Evolutionary conservation across 2,329 filamentous ascomycete species (phyloP).

Genomic region (Diplodia mutila): DNA sequence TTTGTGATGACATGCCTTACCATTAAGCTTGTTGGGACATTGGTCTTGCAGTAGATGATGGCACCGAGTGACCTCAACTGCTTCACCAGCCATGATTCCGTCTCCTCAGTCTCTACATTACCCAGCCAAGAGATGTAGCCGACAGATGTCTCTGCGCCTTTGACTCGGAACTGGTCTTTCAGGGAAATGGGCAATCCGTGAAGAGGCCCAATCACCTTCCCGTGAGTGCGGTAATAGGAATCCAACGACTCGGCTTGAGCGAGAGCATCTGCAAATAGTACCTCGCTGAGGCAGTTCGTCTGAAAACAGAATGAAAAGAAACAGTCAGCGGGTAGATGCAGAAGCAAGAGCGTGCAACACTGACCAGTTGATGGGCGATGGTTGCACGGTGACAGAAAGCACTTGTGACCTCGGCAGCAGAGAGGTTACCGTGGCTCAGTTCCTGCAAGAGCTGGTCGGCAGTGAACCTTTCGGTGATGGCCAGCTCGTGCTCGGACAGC

Average conservation of each 20-base stretch:
- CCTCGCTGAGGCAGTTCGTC: slow-evolving; percentile 50
- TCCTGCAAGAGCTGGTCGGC: slow-evolving; percentile 32
- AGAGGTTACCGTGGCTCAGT: slow-evolving; percentile 56
- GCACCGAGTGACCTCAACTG: slow-evolving; percentile 60
- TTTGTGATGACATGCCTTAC: slow-evolving; percentile 26
- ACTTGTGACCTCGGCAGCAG: slow-evolving; percentile 57
- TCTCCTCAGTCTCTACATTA: slow-evolving; percentile 60
- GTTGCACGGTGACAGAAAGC: slow-evolving; percentile 62
- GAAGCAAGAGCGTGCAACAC: no score
- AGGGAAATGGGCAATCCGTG: slow-evolving; percentile 54
- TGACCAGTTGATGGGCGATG: slow-evolving; percentile 54
- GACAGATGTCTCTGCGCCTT: slow-evolving; percentile 53
- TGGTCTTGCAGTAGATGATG: slow-evolving; percentile 60
- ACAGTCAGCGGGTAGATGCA: no score
- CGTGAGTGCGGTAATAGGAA: slow-evolving; percentile 41
- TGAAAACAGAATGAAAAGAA: no score
- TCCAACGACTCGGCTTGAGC: slow-evolving; percentile 48
- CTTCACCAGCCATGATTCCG: slow-evolving; percentile 62
- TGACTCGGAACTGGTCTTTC: slow-evolving; percentile 56
- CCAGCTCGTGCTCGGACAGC: slow-evolving; percentile 54
- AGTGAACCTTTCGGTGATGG: slow-evolving; percentile 60
- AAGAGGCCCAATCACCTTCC: slow-evolving; percentile 49
- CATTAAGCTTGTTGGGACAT: slow-evolving; percentile 61
- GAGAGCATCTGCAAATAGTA: slow-evolving; percentile 53
- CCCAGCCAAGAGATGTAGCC: slow-evolving; percentile 68